phyloP scores from a whole-genome alignment of 495 filamentous ascomycete species.

The Aspergillus bridgeri region DNA sequence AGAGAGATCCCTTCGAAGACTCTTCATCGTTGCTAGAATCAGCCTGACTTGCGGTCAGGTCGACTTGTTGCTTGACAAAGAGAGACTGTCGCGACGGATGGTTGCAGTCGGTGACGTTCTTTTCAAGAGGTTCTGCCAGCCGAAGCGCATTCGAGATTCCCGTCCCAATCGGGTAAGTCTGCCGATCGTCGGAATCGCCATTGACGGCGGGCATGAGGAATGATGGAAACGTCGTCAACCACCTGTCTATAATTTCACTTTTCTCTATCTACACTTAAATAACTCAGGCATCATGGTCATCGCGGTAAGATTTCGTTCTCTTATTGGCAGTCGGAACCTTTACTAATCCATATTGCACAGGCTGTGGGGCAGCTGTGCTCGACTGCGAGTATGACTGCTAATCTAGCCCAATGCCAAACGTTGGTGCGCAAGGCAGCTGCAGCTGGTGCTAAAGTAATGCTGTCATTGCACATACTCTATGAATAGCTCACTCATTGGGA shows the following conservation, averaged over 20 bases:
- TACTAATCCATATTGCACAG: conserved; percentile 36
- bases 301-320: conserved; percentile 26
- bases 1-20: conserved; percentile 71
- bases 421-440: conserved; percentile 69
- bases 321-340: not conserved
- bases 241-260: not conserved
- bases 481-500: conserved; percentile 10
- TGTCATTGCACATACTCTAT: not conserved
- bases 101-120: conserved; percentile 16
- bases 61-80: conserved; percentile 15
- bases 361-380: conserved; percentile 87
- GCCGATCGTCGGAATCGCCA: conserved; percentile 12
- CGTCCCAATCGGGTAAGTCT: conserved; percentile 24
- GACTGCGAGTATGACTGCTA: conserved; percentile 72
- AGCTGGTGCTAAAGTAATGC: conserved; percentile 69
- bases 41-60: conserved; percentile 15
- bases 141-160: conserved; percentile 9
- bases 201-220: not conserved
- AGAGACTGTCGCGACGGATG: conserved; percentile 10
- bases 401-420: conserved; percentile 68
- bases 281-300: conserved; percentile 27
- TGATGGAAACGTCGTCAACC: not conserved
- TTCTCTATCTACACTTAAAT: not conserved
- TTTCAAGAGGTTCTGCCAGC: conserved; percentile 11
- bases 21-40: conserved; percentile 66